phyloP scores from a whole-genome alignment of 768 basidiomycete genomes.

The Pleurotus salmoneostramineus region DNA sequence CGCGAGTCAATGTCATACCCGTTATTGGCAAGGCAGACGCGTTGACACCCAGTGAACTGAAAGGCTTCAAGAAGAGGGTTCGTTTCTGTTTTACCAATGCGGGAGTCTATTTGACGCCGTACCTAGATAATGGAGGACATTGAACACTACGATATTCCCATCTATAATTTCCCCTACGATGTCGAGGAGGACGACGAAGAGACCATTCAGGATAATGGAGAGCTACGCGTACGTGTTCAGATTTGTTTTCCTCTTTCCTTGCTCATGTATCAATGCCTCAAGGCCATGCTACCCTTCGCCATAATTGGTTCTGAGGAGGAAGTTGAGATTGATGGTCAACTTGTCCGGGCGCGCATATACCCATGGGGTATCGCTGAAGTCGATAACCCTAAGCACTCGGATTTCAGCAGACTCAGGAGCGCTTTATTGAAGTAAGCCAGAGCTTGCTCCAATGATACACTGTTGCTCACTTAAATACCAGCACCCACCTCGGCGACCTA shows the following conservation, averaged over 20 bases:
- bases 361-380: constrained; percentile 99
- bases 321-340: constrained; percentile 88
- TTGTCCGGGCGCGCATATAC: constrained; percentile 90
- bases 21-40: constrained; percentile 97
- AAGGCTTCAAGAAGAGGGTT: constrained; percentile 93
- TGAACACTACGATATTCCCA: constrained; percentile 95
- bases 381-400: constrained; percentile 99
- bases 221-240: constrained; percentile 66
- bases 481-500: constrained; percentile 92
- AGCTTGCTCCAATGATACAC: too few species aligned
- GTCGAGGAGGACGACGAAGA: constrained; percentile 99
- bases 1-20: constrained; percentile 98
- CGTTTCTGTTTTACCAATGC: constrained; percentile 16
- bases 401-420: constrained; percentile 90
- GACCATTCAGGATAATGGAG: constrained; percentile 95
- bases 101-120: background rate
- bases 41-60: constrained; percentile 88
- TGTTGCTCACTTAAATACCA: constrained; percentile 23
- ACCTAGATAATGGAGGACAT: constrained; percentile 98
- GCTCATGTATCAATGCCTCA: constrained; percentile 19
- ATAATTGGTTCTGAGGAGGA: constrained; percentile 98
- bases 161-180: constrained; percentile 99
- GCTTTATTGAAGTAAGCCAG: constrained; percentile 79
- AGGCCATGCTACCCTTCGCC: constrained; percentile 91
- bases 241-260: background rate